These are phyloP conservation scores for Fusarium succisae DNA, from an alignment of 2,329 filamentous ascomycete genomes.

Conservation along the genomic window DNA sequence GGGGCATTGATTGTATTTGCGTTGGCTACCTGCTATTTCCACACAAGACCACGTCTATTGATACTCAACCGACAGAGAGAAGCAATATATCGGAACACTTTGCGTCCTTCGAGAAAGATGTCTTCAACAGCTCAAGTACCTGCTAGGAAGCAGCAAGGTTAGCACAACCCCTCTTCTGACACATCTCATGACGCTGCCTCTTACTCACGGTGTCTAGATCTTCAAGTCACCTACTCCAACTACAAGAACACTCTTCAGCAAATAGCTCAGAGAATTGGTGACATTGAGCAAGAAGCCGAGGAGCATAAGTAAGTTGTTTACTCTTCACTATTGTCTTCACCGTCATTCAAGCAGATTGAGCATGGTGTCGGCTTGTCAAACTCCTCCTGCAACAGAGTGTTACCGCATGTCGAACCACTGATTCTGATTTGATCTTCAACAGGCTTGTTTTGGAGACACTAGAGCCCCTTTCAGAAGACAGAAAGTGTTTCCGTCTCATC, in stretches of 20 bases:
- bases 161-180: slow-evolving; percentile 21
- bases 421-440: slow-evolving; percentile 28
- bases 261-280: slow-evolving; percentile 94
- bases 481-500: slow-evolving; percentile 99
- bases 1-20: slow-evolving; percentile 28
- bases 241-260: slow-evolving; percentile 86
- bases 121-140: slow-evolving; percentile 57
- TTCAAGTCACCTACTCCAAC: slow-evolving; percentile 81
- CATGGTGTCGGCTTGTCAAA: slow-evolving; percentile 31
- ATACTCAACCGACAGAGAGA: slow-evolving; percentile 16
- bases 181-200: background rate
- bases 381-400: slow-evolving; percentile 9
- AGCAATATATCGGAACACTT: background rate
- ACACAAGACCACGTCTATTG: slow-evolving; percentile 8
- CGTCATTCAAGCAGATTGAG: background rate
- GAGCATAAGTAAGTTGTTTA: slow-evolving; percentile 85
- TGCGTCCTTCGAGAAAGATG: slow-evolving; percentile 49
- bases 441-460: slow-evolving; percentile 96
- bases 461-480: slow-evolving; percentile 80
- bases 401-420: slow-evolving; percentile 50
- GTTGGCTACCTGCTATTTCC: slow-evolving; percentile 17
- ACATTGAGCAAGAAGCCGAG: slow-evolving; percentile 96
- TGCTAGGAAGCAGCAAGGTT: slow-evolving; percentile 81
- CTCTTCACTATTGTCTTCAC: background rate
- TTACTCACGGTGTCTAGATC: slow-evolving; percentile 62